Conservation (phyloP, 192 early-diverging fungal genomes). For the Dimargaris cristalligena region DNA sequence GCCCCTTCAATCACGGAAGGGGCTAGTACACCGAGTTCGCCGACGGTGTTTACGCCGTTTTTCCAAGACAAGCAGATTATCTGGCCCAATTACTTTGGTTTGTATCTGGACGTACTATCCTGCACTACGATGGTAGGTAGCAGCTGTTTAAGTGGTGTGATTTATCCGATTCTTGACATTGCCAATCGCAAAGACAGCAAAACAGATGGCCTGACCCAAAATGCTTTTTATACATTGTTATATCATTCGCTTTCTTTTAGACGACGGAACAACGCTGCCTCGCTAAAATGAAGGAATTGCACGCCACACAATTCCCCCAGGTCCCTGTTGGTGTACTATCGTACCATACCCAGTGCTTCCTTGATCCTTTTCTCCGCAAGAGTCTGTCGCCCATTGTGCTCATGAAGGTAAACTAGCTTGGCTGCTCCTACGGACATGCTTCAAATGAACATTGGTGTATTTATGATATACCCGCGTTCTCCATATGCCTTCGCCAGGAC, state of each 20-base stretch:
- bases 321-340: not conserved
- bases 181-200: too few species aligned
- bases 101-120: not conserved
- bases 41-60: not conserved
- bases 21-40: not conserved
- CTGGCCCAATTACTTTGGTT: slow-evolving; percentile 10
- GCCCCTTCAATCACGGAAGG: not conserved
- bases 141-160: too few species aligned
- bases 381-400: not conserved
- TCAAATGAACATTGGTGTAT: too few species aligned
- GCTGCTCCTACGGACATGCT: too few species aligned
- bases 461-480: too few species aligned
- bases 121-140: not conserved
- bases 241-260: too few species aligned
- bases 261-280: not conserved
- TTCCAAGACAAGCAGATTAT: not conserved
- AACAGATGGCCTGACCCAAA: too few species aligned
- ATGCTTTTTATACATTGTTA: too few species aligned
- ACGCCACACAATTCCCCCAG: slow-evolving; percentile 3
- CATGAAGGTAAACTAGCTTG: not conserved
- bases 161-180: too few species aligned
- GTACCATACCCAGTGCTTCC: not conserved
- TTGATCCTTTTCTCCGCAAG: not conserved
- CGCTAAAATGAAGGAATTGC: not conserved
- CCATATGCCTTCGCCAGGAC: too few species aligned